Base-by-base conservation (phyloP, 352 stramenopile species). In the Phytophthora aleatoria region DNA sequence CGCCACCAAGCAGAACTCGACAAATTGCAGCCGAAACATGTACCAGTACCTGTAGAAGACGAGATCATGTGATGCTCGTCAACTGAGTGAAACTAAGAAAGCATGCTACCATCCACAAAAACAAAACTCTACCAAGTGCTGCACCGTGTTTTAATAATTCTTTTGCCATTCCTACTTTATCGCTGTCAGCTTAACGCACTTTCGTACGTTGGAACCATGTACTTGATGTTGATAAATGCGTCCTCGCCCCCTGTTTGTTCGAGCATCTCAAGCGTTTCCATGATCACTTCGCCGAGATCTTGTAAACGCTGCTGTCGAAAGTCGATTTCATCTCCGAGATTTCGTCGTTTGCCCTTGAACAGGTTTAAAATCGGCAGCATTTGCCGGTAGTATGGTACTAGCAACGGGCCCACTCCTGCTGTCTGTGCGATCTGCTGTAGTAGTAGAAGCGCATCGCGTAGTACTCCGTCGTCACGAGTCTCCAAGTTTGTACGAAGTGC, bases 131-230 rank as follows among this genome's bases (percentile, higher is more conserved):
- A 20, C 20, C 20, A 20, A 20, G 20, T 20, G 20, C 27, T 33
- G 16, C 24, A 56, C 26, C 24, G n/a, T 28, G 39, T 51, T 26
- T 26, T 41, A 53, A 31, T 64, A 20, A 20, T 20, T 20, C 0
- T 20, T 20, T 20, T 20, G 20, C 20, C 20, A 20, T 20, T 20
- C 20, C 20, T 20, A 20, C 6, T 71, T 54, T 58, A 49, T 3
- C 24, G 26, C 7, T 60, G 16, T 73, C 38, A 74, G 26, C 47
- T 52, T 38, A 70, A 27, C 33, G 61, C 66, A 35, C 61, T 73
- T 54, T 98, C 91, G 78, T 98, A 99, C 16, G 96, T 97, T 20
- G 96, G 96, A 7, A 99, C 87, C 77, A 99, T 95, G 67, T 99
- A 99, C 77, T 99, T 99, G 73, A 98, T 98, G 77, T 98, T 97